Conservation (phyloP, 192 early-diverging fungal genomes). For the Backusella macrospora region DNA sequence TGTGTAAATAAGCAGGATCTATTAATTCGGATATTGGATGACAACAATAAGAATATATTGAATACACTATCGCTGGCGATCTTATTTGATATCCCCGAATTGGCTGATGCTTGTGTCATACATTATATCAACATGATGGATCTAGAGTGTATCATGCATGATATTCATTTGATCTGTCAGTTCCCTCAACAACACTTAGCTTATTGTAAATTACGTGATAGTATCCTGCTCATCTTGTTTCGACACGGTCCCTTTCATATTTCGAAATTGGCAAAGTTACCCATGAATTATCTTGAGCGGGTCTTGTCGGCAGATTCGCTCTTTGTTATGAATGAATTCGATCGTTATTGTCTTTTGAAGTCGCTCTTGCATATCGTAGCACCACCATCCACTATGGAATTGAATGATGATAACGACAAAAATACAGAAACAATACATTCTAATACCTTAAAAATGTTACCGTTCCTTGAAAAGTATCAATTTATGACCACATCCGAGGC, state of each 20-base stretch:
- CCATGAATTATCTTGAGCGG: neutral
- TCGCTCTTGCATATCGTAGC: neutral
- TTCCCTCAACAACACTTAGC: neutral
- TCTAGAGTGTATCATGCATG: neutral
- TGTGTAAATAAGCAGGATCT: neutral
- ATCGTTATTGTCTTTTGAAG: neutral
- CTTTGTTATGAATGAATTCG: neutral
- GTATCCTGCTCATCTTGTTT: neutral
- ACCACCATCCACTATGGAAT: neutral
- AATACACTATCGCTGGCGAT: conserved; percentile 4
- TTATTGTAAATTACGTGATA: neutral
- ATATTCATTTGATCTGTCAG: neutral
- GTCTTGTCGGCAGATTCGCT: neutral
- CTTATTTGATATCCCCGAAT: neutral
- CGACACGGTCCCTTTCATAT: neutral
- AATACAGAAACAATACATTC: too few species aligned
- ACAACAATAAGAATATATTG: neutral
- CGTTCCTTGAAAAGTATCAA: neutral
- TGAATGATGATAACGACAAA: too few species aligned
- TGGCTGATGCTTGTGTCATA: neutral
- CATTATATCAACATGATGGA: neutral
- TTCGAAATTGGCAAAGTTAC: neutral
- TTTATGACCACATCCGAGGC: neutral
- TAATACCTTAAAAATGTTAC: neutral
- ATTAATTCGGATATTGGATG: neutral